A percentile compares a stretch with the other conserved stretches of the same genome.
These are phyloP conservation scores for Jaminaea rosea DNA, from an alignment of 1,284 basidiomycete genomes.

Conservation along the genomic window DNA sequence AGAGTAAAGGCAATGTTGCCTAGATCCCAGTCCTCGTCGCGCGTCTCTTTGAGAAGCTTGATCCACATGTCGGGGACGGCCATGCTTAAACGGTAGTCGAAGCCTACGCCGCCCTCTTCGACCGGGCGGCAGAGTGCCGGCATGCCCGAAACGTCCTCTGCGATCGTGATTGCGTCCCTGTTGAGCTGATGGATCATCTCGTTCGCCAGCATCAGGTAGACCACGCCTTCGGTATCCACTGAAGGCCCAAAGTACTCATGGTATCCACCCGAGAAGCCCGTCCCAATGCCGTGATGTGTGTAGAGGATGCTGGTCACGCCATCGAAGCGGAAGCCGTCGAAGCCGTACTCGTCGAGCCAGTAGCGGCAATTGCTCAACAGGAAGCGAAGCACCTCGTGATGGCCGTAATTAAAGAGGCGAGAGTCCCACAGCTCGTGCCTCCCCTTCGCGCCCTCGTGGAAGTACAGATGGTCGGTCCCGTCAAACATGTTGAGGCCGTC, in stretches of 20 bases:
- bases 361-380: slow-evolving; percentile 86
- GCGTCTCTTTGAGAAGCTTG: slow-evolving; percentile 87
- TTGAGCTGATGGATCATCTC: slow-evolving; percentile 74
- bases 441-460: slow-evolving; percentile 84
- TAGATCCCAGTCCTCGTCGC: slow-evolving; percentile 81
- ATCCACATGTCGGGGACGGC: slow-evolving; percentile 99
- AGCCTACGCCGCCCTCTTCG: slow-evolving; percentile 77
- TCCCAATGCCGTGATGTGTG: slow-evolving; percentile 86
- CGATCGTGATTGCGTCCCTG: slow-evolving; percentile 76
- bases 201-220: slow-evolving; percentile 96
- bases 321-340: slow-evolving; percentile 96
- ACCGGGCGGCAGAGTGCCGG: slow-evolving; percentile 79
- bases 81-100: slow-evolving; percentile 96
- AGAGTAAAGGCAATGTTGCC: slow-evolving; percentile 78
- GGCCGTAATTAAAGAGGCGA: slow-evolving; percentile 82
- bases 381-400: slow-evolving; percentile 88
- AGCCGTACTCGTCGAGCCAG: slow-evolving; percentile 88
- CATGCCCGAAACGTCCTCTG: slow-evolving; percentile 98
- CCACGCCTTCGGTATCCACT: slow-evolving; percentile 80
- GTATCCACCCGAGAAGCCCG: slow-evolving; percentile 93
- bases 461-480: slow-evolving; percentile 90
- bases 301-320: slow-evolving; percentile 99
- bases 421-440: slow-evolving; percentile 91
- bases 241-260: slow-evolving; percentile 88
- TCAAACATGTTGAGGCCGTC: slow-evolving; percentile 94